Evolutionary conservation across 192 early-diverging fungal species (phyloP).

Genomic region (Chytriomyces sp.): DNA sequence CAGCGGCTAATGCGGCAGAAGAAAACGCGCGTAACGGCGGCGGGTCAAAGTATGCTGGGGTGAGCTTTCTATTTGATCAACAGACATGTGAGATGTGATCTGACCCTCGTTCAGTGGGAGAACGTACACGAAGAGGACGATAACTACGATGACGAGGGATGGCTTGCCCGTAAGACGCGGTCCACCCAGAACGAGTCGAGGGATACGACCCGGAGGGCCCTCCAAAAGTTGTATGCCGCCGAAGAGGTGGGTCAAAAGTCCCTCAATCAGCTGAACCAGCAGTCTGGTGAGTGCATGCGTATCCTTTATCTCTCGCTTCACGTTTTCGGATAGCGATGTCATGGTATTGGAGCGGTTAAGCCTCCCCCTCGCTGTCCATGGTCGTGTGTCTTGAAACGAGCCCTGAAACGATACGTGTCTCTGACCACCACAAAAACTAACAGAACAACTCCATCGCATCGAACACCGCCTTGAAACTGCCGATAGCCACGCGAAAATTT

Average conservation of each 20-base stretch:
- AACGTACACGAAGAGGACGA: constrained; percentile 32
- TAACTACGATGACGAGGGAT: constrained; percentile 41
- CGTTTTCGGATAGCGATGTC: background rate
- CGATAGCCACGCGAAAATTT: constrained; percentile 41
- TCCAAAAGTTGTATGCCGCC: constrained; percentile 13
- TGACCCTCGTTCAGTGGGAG: constrained; percentile 17
- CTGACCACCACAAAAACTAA: background rate
- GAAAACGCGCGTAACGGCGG: constrained; percentile 1
- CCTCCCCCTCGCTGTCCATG: too few relatives aligned
- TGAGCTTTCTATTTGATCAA: background rate
- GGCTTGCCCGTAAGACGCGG: constrained; percentile 46
- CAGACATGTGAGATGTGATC: background rate
- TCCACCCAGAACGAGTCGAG: constrained; percentile 51
- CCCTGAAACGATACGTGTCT: background rate
- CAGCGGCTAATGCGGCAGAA: constrained; percentile 23
- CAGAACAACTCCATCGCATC: constrained; percentile 53
- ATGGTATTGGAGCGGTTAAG: background rate
- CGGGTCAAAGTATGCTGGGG: constrained; percentile 5
- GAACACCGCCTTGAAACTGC: constrained; percentile 46
- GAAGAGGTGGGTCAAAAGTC: background rate
- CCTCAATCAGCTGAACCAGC: constrained; percentile 42
- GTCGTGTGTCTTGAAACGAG: too few relatives aligned
- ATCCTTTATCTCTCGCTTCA: background rate
- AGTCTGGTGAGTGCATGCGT: constrained; percentile 37
- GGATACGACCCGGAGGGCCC: constrained; percentile 46